These are phyloP conservation scores for Ogataea allantospora DNA, from an alignment of 805 yeast species.

Conservation along the genomic window DNA sequence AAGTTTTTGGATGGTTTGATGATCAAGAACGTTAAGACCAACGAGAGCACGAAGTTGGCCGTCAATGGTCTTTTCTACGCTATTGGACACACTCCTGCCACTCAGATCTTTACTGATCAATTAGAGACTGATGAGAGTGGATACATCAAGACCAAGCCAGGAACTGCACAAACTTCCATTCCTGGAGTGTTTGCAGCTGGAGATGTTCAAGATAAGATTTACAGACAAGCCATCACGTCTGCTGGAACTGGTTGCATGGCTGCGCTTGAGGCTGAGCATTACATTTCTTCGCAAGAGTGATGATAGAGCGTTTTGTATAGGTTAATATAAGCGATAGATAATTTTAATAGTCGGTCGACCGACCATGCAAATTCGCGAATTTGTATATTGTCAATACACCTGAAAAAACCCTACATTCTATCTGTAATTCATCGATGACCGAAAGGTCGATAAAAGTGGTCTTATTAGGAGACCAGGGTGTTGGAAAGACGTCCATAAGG, in stretches of 20 bases:
- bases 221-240: constrained; percentile 98
- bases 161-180: constrained; percentile 80
- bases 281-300: constrained; percentile 53
- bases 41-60: constrained; percentile 63
- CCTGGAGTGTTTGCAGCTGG: constrained; percentile 98
- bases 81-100: constrained; percentile 96
- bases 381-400: too few relatives aligned
- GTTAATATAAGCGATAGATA: constrained; percentile 1
- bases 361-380: too few relatives aligned
- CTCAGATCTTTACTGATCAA: constrained; percentile 73
- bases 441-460: constrained; percentile 43
- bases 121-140: constrained; percentile 84
- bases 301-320: constrained; percentile 3
- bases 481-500: constrained; percentile 57
- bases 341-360: constrained; percentile 9
- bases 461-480: constrained; percentile 57
- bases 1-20: constrained; percentile 65
- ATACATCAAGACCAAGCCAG: constrained; percentile 86
- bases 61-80: constrained; percentile 97
- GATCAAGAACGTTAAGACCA: constrained; percentile 70
- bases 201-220: constrained; percentile 95
- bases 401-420: constrained; percentile 1
- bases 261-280: constrained; percentile 90
- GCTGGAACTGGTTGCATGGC: constrained; percentile 99
- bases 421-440: constrained; percentile 2